Conservation (phyloP, 106 monocot genomes). For the Hemerocallis citrina region DNA sequence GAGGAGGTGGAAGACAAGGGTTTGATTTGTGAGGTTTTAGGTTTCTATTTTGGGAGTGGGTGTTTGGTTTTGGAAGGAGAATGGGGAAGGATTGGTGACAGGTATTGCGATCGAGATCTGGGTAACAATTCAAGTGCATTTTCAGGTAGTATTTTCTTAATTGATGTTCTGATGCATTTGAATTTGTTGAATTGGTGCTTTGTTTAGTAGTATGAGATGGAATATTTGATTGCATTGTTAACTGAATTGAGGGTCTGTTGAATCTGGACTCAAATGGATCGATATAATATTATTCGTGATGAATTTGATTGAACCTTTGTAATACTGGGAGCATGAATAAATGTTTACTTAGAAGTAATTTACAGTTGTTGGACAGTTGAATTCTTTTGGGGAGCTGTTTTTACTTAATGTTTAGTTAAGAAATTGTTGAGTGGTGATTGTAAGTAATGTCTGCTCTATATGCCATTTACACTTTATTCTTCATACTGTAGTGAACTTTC, state of each 20-base stretch:
- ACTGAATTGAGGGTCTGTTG: too few species aligned
- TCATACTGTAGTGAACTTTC: constrained; percentile 2
- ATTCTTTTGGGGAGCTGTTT: background rate
- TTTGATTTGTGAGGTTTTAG: constrained; percentile 8
- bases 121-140: background rate
- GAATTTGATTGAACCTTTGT: background rate
- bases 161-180: background rate
- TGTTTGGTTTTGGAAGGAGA: constrained; percentile 13
- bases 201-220: background rate
- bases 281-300: background rate
- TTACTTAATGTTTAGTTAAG: background rate
- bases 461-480: too few species aligned
- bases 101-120: constrained; percentile 4
- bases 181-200: background rate
- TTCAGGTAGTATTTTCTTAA: constrained; percentile 6
- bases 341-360: background rate
- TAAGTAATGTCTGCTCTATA: background rate
- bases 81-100: constrained; percentile 4
- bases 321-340: background rate
- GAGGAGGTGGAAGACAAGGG: constrained; percentile 7
- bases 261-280: background rate
- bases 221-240: too few species aligned
- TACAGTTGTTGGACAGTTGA: background rate
- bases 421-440: background rate
- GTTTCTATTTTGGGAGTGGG: background rate